A percentile compares a stretch with the other conserved stretches of the same genome.
Evolutionary conservation across 2,329 filamentous ascomycete genomes (phyloP).

Genomic region (Ceratocystiopsis minuta): DNA sequence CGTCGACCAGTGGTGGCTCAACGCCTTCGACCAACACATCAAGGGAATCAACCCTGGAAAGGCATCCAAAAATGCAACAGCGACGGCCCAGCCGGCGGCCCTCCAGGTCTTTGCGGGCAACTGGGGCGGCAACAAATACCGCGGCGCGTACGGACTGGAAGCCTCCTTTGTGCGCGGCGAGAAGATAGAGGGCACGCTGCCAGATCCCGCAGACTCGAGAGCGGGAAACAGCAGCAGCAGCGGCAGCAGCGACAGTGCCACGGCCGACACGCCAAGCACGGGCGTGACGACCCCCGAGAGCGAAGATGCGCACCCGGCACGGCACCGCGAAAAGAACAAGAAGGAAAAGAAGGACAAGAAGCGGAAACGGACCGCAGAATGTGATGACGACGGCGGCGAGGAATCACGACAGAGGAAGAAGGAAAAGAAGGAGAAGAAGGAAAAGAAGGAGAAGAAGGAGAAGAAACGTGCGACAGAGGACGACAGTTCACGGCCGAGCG

Average conservation of each 20-base stretch:
- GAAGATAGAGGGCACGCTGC: conserved; percentile 56
- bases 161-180: conserved; percentile 73
- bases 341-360: conserved; percentile 1
- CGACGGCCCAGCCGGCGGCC: neutral
- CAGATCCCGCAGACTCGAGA: neutral
- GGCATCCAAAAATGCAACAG: too few species aligned
- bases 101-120: conserved; percentile 31
- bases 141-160: conserved; percentile 50
- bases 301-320: conserved; percentile 7
- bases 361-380: conserved; percentile 8
- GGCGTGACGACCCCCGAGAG: conserved; percentile 16
- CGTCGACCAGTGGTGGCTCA: conserved; percentile 90
- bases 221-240: too few species aligned
- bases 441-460: conserved; percentile 10
- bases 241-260: conserved; percentile 2
- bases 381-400: conserved; percentile 17
- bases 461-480: conserved; percentile 17
- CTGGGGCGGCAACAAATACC: conserved; percentile 33
- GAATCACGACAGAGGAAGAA: conserved; percentile 16
- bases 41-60: conserved; percentile 25
- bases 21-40: conserved; percentile 80
- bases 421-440: neutral
- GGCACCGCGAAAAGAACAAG: neutral
- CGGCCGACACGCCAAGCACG: conserved; percentile 4
- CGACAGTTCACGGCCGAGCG: neutral